Evolutionary conservation across 345 rosid species (phyloP).

Genomic region (Salix suchowensis): DNA sequence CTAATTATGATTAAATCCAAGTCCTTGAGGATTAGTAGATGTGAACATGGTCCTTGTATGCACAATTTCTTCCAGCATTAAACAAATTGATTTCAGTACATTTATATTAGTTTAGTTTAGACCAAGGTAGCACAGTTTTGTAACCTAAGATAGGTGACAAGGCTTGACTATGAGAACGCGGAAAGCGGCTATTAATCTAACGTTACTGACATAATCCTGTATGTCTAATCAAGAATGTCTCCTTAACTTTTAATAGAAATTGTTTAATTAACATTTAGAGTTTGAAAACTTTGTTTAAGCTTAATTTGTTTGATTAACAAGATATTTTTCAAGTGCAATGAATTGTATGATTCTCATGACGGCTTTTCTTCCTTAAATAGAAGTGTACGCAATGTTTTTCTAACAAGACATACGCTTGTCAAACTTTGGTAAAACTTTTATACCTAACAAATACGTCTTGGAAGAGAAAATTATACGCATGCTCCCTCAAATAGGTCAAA

Average conservation of each 20-base stretch:
- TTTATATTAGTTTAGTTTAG: background rate
- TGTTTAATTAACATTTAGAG: background rate
- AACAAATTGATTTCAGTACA: background rate
- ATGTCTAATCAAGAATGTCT: background rate
- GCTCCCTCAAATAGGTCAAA: background rate
- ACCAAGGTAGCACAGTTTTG: background rate
- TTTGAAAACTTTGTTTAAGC: background rate
- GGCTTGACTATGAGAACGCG: background rate
- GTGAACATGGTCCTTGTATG: too few species aligned
- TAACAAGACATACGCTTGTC: constrained; percentile 19
- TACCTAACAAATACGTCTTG: constrained; percentile 29
- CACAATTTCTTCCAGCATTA: background rate
- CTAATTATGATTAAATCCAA: too few species aligned
- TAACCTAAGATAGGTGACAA: background rate
- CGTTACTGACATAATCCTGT: background rate
- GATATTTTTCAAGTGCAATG: constrained; percentile 23
- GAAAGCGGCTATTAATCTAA: background rate
- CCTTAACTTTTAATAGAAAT: background rate
- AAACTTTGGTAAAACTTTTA: constrained; percentile 22
- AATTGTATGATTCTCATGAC: constrained; percentile 1
- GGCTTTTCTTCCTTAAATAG: background rate
- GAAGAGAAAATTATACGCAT: constrained; percentile 15
- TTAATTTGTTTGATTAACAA: background rate
- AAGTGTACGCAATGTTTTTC: constrained; percentile 1
- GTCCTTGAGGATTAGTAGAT: too few species aligned